Base-by-base conservation (phyloP, 2,329 filamentous ascomycete species). In the Hypoxylon sp. region DNA sequence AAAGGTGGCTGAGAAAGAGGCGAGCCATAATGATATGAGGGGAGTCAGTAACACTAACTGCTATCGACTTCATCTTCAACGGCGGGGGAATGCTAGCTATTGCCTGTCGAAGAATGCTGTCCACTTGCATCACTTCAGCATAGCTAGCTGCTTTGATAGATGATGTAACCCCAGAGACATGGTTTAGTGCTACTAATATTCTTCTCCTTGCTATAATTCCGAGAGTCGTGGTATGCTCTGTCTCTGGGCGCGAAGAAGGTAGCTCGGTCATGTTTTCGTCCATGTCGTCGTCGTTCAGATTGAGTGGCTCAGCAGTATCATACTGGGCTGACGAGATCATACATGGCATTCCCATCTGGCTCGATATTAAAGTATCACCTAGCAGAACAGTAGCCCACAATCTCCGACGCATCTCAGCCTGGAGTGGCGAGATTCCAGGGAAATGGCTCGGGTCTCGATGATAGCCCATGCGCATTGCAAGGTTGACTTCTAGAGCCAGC, bases 281-380 rank as follows among this genome's bases (percentile, higher is more conserved):
- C 2, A 63, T 35, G 29, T 63, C 60, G 3, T 53, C 52, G 17
- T 63, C 53, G 24, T 56, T 48, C 5, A 63, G 13, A 11, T 63
- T 63, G 5, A 52, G 53, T 13, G 60, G 60, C 17, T 51, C 52
- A 26, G 53, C 52, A 3, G 60, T 52, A 46, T 63, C 60, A 35
- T 55, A 63, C n/a, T 56, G 53, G 0, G 44, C 13, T 4, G 26
- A 51, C 5, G 44, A 31, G 33, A 63, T 63, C 52, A 63, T 63
- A 9, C 60, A 51, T 11, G 60, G 60, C 44, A 63, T 51, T n/a
- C 60, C 60, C 60, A 63, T 63, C 31, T 63, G 60, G 17, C 37
- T 51, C 2, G 60, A 63, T n/a, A 63, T 33, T n/a, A 56, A 37
- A 9, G 46, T 33, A 22, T 63, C 60, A 24, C 52, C 52, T 35